These are phyloP conservation scores for Pinus albicaulis DNA, from an alignment of 75 land plant species.

Conservation along the genomic window DNA sequence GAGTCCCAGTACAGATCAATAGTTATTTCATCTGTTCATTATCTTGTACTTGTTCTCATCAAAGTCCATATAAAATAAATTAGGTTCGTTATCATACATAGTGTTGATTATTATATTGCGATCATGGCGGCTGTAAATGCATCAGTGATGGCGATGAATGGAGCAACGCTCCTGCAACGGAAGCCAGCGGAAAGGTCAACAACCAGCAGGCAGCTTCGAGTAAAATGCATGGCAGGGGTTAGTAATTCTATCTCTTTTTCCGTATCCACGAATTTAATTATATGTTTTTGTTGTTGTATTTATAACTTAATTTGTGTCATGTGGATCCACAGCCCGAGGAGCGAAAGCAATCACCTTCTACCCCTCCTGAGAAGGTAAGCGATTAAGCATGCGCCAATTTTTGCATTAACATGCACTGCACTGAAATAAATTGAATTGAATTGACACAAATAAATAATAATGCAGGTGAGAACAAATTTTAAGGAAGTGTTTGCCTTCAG, in stretches of 20 bases:
- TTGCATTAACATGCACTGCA: not conserved
- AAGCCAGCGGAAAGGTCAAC: no score
- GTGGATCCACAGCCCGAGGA: not conserved
- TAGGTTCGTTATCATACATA: no score
- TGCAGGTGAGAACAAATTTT: slow-evolving; percentile 57
- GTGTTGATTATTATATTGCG: no score
- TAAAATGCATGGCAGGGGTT: not conserved
- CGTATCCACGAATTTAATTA: no score
- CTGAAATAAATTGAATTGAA: not conserved
- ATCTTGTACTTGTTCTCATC: no score
- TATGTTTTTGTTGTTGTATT: no score
- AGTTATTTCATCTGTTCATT: no score
- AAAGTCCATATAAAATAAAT: no score
- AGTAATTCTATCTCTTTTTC: not conserved
- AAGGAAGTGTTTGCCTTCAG: slow-evolving; percentile 65
- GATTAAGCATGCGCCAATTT: no score
- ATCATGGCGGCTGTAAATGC: not conserved
- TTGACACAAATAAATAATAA: no score
- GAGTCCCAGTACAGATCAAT: no score
- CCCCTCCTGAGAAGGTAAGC: not conserved
- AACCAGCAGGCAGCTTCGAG: not conserved
- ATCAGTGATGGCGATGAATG: not conserved
- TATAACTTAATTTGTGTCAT: not conserved
- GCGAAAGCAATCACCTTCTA: not conserved
- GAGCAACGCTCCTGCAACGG: not conserved